Conservation (phyloP, 306 rosid species). For the Vicia faba region DNA sequence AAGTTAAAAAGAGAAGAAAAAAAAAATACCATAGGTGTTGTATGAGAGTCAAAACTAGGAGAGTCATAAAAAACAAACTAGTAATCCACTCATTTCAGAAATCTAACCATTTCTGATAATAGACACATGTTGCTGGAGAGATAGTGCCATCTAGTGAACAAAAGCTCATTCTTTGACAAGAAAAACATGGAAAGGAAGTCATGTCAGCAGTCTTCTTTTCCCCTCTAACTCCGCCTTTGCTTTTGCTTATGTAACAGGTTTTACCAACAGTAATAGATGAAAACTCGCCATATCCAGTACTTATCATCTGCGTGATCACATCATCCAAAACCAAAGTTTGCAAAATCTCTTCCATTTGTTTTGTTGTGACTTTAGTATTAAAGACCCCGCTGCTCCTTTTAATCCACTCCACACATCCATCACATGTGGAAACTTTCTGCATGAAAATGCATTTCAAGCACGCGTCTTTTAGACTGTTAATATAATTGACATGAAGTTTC, state of each 20-base stretch:
- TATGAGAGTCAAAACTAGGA: not conserved
- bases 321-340: constrained; percentile 64
- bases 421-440: constrained; percentile 55
- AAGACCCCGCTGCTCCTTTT: constrained; percentile 37
- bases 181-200: constrained; percentile 78
- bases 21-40: not conserved
- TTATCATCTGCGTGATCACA: constrained; percentile 55
- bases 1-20: not conserved
- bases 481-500: constrained; percentile 50
- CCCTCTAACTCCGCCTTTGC: constrained; percentile 49
- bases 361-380: constrained; percentile 36
- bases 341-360: constrained; percentile 63
- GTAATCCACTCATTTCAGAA: constrained; percentile 50
- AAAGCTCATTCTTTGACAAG: constrained; percentile 61
- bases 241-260: constrained; percentile 61
- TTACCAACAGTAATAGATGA: constrained; percentile 53
- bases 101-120: constrained; percentile 66
- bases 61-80: not conserved
- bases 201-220: constrained; percentile 50
- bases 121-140: constrained; percentile 68
- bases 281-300: constrained; percentile 70
- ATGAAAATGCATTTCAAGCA: constrained; percentile 45
- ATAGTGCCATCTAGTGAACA: constrained; percentile 70
- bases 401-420: constrained; percentile 47
- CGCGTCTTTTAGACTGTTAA: constrained; percentile 42